phyloP scores from a whole-genome alignment of 306 rosid genomes.

The Luffa acutangula region DNA sequence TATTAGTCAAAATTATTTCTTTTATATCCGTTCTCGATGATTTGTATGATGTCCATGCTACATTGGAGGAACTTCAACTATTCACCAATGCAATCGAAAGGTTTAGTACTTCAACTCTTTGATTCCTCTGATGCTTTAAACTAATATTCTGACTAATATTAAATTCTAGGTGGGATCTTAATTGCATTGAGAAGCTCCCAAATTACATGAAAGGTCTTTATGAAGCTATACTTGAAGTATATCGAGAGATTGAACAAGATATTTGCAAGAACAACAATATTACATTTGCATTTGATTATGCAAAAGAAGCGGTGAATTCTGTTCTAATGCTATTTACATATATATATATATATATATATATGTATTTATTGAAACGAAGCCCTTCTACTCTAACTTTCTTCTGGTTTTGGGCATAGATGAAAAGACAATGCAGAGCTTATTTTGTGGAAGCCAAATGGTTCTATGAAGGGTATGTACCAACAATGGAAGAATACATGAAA shows the following conservation, averaged over 20 bases:
- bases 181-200: neutral
- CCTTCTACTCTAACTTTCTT: neutral
- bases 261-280: neutral
- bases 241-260: slow-evolving; percentile 10
- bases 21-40: neutral
- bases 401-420: slow-evolving; percentile 8
- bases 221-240: neutral
- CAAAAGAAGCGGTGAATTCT: slow-evolving; percentile 13
- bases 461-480: slow-evolving; percentile 16
- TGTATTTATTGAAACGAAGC: too few relatives aligned
- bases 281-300: neutral
- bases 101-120: too few relatives aligned
- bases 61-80: too few relatives aligned
- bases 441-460: neutral
- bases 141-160: too few relatives aligned
- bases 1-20: neutral
- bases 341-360: too few relatives aligned
- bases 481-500: slow-evolving; percentile 21
- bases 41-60: too few relatives aligned
- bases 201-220: slow-evolving; percentile 5
- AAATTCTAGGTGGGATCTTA: slow-evolving; percentile 17
- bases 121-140: too few relatives aligned
- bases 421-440: neutral
- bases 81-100: too few relatives aligned
- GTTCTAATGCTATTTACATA: neutral